These are phyloP conservation scores for Leptodontidium sp. DNA, from an alignment of 2,329 filamentous ascomycete genomes.

Conservation along the genomic window DNA sequence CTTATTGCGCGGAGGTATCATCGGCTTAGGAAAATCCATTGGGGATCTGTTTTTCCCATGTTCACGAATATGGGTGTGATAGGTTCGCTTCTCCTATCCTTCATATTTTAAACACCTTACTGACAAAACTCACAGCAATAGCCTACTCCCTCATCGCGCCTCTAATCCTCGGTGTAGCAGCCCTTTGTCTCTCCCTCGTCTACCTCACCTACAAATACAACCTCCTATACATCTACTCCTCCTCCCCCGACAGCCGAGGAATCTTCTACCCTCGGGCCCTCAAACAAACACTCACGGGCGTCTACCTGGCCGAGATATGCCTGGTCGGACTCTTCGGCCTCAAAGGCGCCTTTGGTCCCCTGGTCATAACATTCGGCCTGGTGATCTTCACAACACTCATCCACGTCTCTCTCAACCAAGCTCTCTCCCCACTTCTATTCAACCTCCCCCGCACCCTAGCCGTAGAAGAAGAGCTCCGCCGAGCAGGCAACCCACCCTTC, in stretches of 20 bases:
- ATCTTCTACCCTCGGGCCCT: constrained; percentile 69
- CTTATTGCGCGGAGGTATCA: constrained; percentile 67
- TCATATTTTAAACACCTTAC: constrained; percentile 15
- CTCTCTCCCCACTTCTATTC: constrained; percentile 42
- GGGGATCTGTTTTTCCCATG: constrained; percentile 66
- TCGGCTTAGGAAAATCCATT: constrained; percentile 59
- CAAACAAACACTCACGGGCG: constrained; percentile 68
- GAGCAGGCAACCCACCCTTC: constrained; percentile 32
- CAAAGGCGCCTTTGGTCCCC: constrained; percentile 58
- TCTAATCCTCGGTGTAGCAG: constrained; percentile 69
- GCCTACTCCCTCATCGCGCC: constrained; percentile 72
- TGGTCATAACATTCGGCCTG: constrained; percentile 65
- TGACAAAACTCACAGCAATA: constrained; percentile 55
- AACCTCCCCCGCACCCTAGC: constrained; percentile 45
- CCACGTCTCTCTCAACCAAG: constrained; percentile 52
- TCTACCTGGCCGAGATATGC: constrained; percentile 69
- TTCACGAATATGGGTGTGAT: constrained; percentile 63
- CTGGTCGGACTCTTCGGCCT: constrained; percentile 71
- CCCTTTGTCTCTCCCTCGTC: constrained; percentile 68
- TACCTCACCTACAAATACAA: constrained; percentile 73
- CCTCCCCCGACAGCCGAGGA: constrained; percentile 70
- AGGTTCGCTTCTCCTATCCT: constrained; percentile 50
- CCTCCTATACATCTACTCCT: constrained; percentile 68
- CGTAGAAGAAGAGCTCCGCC: constrained; percentile 39
- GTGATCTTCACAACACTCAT: constrained; percentile 63